phyloP scores from a whole-genome alignment of 139 green algal species.

The Tetraselmis chui region DNA sequence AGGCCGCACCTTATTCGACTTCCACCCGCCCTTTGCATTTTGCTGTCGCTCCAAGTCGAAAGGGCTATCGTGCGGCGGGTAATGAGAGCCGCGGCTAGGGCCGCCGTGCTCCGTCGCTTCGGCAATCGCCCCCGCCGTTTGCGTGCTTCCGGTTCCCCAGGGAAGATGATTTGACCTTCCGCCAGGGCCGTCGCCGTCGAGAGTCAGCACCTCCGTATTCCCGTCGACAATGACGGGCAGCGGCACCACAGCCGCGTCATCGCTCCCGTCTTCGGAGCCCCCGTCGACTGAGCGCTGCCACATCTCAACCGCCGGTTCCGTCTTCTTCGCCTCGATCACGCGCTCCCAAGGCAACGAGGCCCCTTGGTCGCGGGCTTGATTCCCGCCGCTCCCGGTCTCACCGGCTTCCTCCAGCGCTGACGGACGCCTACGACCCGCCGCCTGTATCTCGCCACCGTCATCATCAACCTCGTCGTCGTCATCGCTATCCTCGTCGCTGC shows the following conservation, averaged over 20 bases:
- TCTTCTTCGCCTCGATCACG: neutral
- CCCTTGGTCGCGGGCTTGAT: too few species aligned
- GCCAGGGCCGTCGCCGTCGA: neutral
- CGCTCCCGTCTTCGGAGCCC: neutral
- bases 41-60: too few species aligned
- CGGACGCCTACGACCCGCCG: neutral
- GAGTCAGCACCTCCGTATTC: neutral
- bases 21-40: too few species aligned
- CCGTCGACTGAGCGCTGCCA: neutral
- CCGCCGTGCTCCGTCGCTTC: neutral
- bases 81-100: too few species aligned
- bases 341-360: too few species aligned
- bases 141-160: conserved; percentile 4
- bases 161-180: neutral
- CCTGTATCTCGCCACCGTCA: neutral
- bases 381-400: neutral
- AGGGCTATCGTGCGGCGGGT: too few species aligned
- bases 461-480: neutral
- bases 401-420: neutral
- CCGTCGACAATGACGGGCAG: neutral
- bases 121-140: neutral
- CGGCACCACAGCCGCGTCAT: neutral
- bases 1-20: too few species aligned
- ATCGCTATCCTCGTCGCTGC: neutral
- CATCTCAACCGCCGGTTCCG: neutral